phyloP scores from a whole-genome alignment of 73 alveolate species.

The Paramecium biaurelia region DNA sequence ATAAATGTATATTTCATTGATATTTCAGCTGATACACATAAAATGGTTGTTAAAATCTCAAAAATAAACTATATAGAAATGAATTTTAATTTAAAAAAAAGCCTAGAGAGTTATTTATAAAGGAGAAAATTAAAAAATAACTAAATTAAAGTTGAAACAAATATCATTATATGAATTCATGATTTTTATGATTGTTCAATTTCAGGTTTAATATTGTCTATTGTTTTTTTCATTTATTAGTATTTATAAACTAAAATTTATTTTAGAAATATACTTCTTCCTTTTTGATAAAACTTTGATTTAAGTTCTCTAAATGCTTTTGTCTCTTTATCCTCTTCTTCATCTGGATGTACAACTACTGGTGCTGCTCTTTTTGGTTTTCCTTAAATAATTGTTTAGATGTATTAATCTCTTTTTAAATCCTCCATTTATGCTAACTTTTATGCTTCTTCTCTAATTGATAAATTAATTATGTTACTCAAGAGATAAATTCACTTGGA shows the following conservation, averaged over 20 bases:
- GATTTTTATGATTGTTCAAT: neutral
- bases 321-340: neutral
- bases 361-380: conserved; percentile 37
- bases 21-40: neutral
- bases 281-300: conserved; percentile 32
- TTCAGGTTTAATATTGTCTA: neutral
- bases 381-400: conserved; percentile 11
- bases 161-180: neutral
- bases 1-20: too few relatives aligned
- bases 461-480: neutral
- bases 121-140: too few relatives aligned
- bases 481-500: conserved; percentile 34
- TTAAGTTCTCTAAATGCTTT: neutral
- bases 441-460: neutral
- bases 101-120: too few relatives aligned
- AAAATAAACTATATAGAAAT: too few relatives aligned
- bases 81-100: too few relatives aligned
- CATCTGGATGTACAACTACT: conserved; percentile 38
- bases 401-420: conserved; percentile 26
- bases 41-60: too few relatives aligned
- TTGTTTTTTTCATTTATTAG: neutral
- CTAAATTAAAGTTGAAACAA: neutral
- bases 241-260: conserved; percentile 10
- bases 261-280: neutral
- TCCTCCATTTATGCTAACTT: conserved; percentile 38